Conservation (phyloP, 2,329 filamentous ascomycete species). For the Parasarocladium wereldwijsianum region DNA sequence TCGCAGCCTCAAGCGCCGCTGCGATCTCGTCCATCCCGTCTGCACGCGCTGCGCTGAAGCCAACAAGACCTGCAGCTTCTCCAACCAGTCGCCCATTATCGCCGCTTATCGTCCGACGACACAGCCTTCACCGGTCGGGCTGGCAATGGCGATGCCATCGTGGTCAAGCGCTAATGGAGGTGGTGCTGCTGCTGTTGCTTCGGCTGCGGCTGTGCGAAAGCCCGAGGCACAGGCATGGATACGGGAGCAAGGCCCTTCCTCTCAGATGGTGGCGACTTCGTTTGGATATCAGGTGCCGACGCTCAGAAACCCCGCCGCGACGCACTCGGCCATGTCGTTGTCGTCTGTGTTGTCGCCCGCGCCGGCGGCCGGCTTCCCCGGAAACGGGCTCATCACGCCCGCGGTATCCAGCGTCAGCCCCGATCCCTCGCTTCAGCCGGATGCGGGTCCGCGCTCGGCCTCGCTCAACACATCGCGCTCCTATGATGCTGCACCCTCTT, state of each 20-base stretch:
- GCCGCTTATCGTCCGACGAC: too few species aligned
- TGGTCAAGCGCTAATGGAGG: too few species aligned
- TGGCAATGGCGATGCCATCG: too few species aligned
- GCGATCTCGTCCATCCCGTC: constrained; percentile 19
- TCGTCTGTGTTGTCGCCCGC: too few species aligned
- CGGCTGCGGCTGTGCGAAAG: too few species aligned
- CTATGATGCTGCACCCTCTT: constrained; percentile 10
- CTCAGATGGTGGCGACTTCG: too few species aligned
- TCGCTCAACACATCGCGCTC: constrained; percentile 10
- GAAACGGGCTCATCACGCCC: neutral
- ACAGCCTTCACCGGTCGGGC: too few species aligned
- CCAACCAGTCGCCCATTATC: too few species aligned
- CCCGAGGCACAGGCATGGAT: too few species aligned
- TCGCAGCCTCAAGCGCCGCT: constrained; percentile 20
- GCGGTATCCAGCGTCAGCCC: constrained; percentile 1
- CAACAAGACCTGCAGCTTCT: constrained; percentile 17
- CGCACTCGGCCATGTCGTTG: neutral
- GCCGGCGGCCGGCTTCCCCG: neutral
- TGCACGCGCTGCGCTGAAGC: constrained; percentile 19
- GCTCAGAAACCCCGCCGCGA: neutral
- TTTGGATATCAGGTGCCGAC: constrained; percentile 3
- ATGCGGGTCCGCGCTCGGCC: constrained; percentile 7
- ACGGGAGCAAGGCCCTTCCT: too few species aligned
- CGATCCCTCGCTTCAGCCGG: constrained; percentile 8
- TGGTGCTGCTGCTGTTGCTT: too few species aligned